Evolutionary conservation across 2,329 filamentous ascomycete species (phyloP).

Genomic region (Calonectria leucothoes): DNA sequence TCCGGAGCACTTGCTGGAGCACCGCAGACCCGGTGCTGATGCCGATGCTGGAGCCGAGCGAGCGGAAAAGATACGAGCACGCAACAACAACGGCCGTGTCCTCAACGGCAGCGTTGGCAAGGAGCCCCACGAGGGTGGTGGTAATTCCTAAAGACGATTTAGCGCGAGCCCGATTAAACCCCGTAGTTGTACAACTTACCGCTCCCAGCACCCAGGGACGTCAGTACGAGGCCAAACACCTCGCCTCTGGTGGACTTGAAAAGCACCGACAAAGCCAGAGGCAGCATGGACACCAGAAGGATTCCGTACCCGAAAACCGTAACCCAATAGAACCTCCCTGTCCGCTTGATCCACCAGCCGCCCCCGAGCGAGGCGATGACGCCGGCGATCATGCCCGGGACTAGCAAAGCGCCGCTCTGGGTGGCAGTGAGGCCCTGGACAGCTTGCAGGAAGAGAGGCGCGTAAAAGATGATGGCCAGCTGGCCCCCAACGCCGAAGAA

Average conservation of each 20-base stretch:
- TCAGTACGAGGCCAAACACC: constrained; percentile 66
- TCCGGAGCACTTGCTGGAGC: constrained; percentile 75
- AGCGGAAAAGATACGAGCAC: constrained; percentile 84
- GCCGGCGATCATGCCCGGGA: constrained; percentile 72
- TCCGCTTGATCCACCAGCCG: constrained; percentile 76
- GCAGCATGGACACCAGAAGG: constrained; percentile 64
- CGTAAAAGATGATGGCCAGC: constrained; percentile 73
- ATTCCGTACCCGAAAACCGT: constrained; percentile 68
- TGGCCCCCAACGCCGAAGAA: constrained; percentile 75
- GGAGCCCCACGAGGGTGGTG: constrained; percentile 76
- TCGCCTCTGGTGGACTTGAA: constrained; percentile 62
- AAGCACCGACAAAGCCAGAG: constrained; percentile 66
- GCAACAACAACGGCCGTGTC: constrained; percentile 83
- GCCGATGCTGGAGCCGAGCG: constrained; percentile 80
- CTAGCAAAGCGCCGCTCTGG: constrained; percentile 71
- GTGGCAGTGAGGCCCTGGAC: constrained; percentile 74
- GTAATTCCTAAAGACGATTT: constrained; percentile 66
- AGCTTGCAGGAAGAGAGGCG: constrained; percentile 84
- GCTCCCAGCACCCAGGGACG: constrained; percentile 53
- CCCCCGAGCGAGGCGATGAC: constrained; percentile 74
- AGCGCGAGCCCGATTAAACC: background rate
- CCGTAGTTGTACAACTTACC: constrained; percentile 41
- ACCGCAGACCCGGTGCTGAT: constrained; percentile 78
- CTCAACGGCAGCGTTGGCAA: constrained; percentile 74
- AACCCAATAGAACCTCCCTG: constrained; percentile 78